These are phyloP conservation scores for Mrakia frigida DNA, from an alignment of 768 basidiomycete species.

Conservation along the genomic window DNA sequence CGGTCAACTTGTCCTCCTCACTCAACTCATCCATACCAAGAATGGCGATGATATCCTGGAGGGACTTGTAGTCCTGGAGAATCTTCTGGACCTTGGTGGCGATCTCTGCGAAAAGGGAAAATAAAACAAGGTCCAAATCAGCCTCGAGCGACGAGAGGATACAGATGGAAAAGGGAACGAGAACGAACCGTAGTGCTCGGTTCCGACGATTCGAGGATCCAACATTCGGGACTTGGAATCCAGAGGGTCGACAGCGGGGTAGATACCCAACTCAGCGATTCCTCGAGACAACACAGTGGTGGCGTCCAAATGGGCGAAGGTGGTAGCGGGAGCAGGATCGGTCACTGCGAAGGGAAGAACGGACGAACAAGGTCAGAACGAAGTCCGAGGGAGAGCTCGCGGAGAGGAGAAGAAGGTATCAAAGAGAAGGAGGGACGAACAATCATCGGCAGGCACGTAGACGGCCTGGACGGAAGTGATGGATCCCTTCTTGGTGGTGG, in stretches of 20 bases:
- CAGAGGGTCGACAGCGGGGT: slow-evolving; percentile 98
- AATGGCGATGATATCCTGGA: slow-evolving; percentile 36
- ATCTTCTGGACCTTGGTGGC: slow-evolving; percentile 97
- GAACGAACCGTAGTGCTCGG: slow-evolving; percentile 31
- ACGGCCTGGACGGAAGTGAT: slow-evolving; percentile 99
- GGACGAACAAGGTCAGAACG: background rate
- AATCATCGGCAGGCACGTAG: slow-evolving; percentile 99
- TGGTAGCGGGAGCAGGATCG: slow-evolving; percentile 98
- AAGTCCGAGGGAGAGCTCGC: background rate
- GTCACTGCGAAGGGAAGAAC: slow-evolving; percentile 55
- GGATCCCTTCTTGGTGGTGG: slow-evolving; percentile 99
- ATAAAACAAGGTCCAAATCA: background rate
- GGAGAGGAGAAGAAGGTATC: background rate
- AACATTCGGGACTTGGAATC: slow-evolving; percentile 99
- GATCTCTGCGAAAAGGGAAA: slow-evolving; percentile 66
- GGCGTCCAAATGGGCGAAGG: slow-evolving; percentile 99
- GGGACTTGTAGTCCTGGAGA: slow-evolving; percentile 50
- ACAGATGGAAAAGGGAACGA: background rate
- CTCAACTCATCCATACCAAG: slow-evolving; percentile 99
- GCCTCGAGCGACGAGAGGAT: slow-evolving; percentile 23
- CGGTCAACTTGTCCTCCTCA: slow-evolving; percentile 98
- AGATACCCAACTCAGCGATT: slow-evolving; percentile 91
- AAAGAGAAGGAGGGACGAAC: background rate
- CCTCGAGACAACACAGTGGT: slow-evolving; percentile 98
- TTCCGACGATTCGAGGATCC: slow-evolving; percentile 91